These are phyloP conservation scores for Globisporangium takayamanum DNA, from an alignment of 352 stramenopile genomes.

Conservation along the genomic window DNA sequence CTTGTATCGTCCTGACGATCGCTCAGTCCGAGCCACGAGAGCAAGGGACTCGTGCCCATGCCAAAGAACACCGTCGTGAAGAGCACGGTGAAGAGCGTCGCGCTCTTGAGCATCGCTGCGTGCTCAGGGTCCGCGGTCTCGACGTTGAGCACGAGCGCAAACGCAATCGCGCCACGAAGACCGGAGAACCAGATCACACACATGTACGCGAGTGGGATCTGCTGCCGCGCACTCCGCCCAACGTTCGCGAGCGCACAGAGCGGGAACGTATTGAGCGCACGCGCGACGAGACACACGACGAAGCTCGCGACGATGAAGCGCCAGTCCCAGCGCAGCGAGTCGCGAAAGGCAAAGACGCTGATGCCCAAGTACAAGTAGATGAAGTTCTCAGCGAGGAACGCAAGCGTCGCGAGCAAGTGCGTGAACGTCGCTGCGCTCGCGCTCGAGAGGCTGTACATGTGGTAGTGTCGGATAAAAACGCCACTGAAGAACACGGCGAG, in stretches of 20 bases:
- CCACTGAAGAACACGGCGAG: slow-evolving; percentile 84
- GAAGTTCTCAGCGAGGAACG: slow-evolving; percentile 45
- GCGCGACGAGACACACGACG: slow-evolving; percentile 19
- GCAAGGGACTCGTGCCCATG: slow-evolving; percentile 32
- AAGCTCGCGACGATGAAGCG: slow-evolving; percentile 26
- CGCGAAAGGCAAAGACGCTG: slow-evolving; percentile 30
- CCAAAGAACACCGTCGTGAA: slow-evolving; percentile 49
- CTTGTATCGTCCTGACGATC: not conserved
- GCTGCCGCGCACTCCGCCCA: slow-evolving; percentile 8
- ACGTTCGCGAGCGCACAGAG: slow-evolving; percentile 30
- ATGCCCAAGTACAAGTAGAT: slow-evolving; percentile 48
- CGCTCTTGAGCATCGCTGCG: slow-evolving; percentile 35
- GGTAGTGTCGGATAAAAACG: slow-evolving; percentile 46
- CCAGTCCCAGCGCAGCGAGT: slow-evolving; percentile 35
- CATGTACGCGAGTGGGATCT: slow-evolving; percentile 33
- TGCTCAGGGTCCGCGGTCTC: slow-evolving; percentile 19
- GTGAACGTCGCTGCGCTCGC: slow-evolving; percentile 28
- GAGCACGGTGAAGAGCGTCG: slow-evolving; percentile 52
- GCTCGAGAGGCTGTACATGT: slow-evolving; percentile 41
- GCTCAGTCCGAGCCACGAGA: slow-evolving; percentile 18
- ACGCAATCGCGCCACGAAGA: slow-evolving; percentile 76
- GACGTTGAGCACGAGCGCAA: slow-evolving; percentile 46
- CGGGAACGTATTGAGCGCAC: slow-evolving; percentile 33
- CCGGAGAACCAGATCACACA: slow-evolving; percentile 77
- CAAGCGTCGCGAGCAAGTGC: slow-evolving; percentile 32